phyloP scores from a whole-genome alignment of 2,329 filamentous ascomycete species.

The Trichoderma asperellum region DNA sequence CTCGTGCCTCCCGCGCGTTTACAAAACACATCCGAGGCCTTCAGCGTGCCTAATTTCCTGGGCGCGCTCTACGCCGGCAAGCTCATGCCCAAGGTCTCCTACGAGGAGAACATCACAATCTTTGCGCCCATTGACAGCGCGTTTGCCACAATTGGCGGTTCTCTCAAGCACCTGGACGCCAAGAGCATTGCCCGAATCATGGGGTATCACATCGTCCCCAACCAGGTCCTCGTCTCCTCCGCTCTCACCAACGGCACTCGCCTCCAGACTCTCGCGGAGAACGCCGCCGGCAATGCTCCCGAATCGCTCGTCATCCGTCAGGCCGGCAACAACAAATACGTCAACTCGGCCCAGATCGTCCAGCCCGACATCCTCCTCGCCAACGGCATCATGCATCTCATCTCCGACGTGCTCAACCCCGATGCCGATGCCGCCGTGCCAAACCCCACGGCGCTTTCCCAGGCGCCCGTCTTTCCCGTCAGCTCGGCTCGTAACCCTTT shows the following conservation, averaged over 20 bases:
- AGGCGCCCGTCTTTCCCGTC: slow-evolving; percentile 57
- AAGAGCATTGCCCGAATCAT: slow-evolving; percentile 57
- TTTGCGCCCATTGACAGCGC: slow-evolving; percentile 66
- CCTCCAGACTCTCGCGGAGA: slow-evolving; percentile 42
- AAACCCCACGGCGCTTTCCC: slow-evolving; percentile 45
- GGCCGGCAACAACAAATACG: slow-evolving; percentile 50
- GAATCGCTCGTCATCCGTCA: slow-evolving; percentile 46
- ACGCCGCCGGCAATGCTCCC: slow-evolving; percentile 47
- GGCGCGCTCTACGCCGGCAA: slow-evolving; percentile 40
- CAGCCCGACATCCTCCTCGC: slow-evolving; percentile 57
- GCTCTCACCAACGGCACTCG: slow-evolving; percentile 40
- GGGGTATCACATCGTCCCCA: slow-evolving; percentile 67
- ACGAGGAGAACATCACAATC: slow-evolving; percentile 56
- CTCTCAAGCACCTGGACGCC: slow-evolving; percentile 51
- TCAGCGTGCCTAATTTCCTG: slow-evolving; percentile 49
- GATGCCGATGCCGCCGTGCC: slow-evolving; percentile 42
- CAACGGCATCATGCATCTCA: slow-evolving; percentile 62
- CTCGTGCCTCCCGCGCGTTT: slow-evolving; percentile 52
- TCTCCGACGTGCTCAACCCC: slow-evolving; percentile 58
- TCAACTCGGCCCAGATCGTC: slow-evolving; percentile 59
- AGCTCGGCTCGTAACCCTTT: slow-evolving; percentile 52
- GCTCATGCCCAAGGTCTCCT: slow-evolving; percentile 48
- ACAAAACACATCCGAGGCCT: slow-evolving; percentile 55
- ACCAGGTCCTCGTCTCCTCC: slow-evolving; percentile 56
- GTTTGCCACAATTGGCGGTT: slow-evolving; percentile 60